phyloP scores from a whole-genome alignment of 2,329 filamentous ascomycete species.

The Epichloe baconii region DNA sequence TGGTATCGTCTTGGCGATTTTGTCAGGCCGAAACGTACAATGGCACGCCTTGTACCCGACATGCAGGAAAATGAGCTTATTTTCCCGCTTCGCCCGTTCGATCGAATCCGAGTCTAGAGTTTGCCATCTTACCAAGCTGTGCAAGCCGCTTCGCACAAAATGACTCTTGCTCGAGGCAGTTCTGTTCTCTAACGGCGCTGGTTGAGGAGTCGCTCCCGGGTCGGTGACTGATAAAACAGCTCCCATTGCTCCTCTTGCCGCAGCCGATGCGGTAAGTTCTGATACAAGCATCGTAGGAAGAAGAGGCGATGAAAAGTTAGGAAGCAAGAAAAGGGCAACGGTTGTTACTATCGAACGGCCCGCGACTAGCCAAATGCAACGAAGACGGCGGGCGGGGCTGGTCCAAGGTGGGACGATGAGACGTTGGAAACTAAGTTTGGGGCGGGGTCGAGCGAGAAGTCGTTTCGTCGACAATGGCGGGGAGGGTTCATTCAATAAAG shows the following conservation, averaged over 20 bases:
- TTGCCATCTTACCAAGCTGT: slow-evolving; percentile 87
- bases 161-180: slow-evolving; percentile 30
- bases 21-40: slow-evolving; percentile 43
- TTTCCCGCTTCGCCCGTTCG: slow-evolving; percentile 62
- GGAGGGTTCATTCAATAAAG: background rate
- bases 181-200: slow-evolving; percentile 21
- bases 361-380: background rate
- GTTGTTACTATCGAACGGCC: background rate
- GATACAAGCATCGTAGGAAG: slow-evolving; percentile 22
- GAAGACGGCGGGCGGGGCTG: background rate
- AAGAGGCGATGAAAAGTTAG: background rate
- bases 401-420: background rate
- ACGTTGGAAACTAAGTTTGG: background rate
- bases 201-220: slow-evolving; percentile 5
- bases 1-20: background rate
- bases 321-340: background rate
- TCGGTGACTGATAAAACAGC: slow-evolving; percentile 6
- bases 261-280: slow-evolving; percentile 24
- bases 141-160: slow-evolving; percentile 57
- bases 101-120: slow-evolving; percentile 68
- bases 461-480: background rate
- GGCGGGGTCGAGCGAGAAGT: background rate
- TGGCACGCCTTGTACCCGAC: slow-evolving; percentile 94
- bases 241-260: slow-evolving; percentile 16
- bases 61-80: slow-evolving; percentile 84